Conservation (phyloP, 1,284 basidiomycete genomes). For the Sanguinoderma infundibulare region DNA sequence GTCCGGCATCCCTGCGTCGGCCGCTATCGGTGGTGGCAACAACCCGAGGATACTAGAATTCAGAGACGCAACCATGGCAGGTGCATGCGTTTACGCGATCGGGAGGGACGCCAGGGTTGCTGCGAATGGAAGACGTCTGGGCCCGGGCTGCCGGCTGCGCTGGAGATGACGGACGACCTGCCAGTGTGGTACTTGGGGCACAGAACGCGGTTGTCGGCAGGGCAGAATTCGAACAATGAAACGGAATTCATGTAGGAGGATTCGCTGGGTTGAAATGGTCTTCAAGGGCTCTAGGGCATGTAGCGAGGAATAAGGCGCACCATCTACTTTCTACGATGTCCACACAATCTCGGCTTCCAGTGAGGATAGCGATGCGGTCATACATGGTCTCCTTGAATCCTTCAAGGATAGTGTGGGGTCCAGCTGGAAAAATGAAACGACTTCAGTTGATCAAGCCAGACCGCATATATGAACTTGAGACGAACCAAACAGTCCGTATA, state of each 20-base stretch:
- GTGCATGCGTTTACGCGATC: slow-evolving; percentile 3
- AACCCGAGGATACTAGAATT: slow-evolving; percentile 12
- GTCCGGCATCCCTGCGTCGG: slow-evolving; percentile 9
- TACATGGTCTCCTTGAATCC: too few species aligned
- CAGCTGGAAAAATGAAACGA: too few species aligned
- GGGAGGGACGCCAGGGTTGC: not conserved
- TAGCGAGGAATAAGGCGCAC: too few species aligned
- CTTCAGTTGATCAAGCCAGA: too few species aligned
- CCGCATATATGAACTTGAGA: too few species aligned
- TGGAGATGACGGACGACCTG: slow-evolving; percentile 34
- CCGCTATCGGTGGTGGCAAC: not conserved
- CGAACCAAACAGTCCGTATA: too few species aligned
- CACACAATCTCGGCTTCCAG: too few species aligned
- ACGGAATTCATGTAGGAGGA: slow-evolving; percentile 25
- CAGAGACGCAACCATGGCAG: slow-evolving; percentile 27
- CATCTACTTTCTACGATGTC: too few species aligned
- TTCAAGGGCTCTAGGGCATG: too few species aligned
- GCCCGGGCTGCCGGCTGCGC: slow-evolving; percentile 21
- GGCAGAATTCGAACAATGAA: slow-evolving; percentile 22
- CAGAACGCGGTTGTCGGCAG: slow-evolving; percentile 27
- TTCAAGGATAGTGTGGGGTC: too few species aligned
- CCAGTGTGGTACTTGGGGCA: slow-evolving; percentile 31
- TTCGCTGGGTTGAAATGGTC: not conserved
- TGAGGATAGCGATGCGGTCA: too few species aligned
- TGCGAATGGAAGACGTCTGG: not conserved